These are phyloP conservation scores for Pholiota microspora DNA, from an alignment of 768 basidiomycete species.

Conservation along the genomic window DNA sequence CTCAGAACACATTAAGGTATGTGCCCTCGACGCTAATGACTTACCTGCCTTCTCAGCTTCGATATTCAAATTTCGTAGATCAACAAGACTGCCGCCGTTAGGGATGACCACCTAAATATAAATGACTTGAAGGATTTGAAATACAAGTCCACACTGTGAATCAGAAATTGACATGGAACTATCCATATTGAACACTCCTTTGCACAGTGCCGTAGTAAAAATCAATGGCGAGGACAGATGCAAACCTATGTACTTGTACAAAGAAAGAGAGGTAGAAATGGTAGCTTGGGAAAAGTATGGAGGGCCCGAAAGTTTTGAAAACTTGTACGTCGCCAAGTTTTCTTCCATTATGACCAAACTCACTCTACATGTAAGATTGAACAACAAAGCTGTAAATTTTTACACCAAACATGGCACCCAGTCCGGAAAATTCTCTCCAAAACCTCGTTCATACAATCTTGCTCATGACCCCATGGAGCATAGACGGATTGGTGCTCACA, in stretches of 20 bases:
- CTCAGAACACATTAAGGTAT: neutral
- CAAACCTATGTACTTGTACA: neutral
- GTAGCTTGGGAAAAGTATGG: slow-evolving; percentile 2
- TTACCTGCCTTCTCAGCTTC: too few relatives aligned
- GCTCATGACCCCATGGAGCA: neutral
- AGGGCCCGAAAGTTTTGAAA: neutral
- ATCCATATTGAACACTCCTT: neutral
- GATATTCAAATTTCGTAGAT: too few relatives aligned
- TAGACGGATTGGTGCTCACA: too few relatives aligned
- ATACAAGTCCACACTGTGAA: neutral
- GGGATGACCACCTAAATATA: neutral
- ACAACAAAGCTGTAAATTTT: neutral
- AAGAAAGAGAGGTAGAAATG: slow-evolving; percentile 4
- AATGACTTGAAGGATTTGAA: neutral
- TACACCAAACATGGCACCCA: neutral
- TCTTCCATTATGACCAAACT: neutral
- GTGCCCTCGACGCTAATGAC: neutral
- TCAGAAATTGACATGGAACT: too few relatives aligned
- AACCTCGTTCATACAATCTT: neutral
- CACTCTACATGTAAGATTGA: neutral
- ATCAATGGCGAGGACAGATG: neutral
- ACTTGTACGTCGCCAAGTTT: neutral
- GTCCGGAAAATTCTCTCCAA: neutral
- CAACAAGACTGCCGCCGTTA: neutral
- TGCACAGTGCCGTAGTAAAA: neutral